phyloP scores from a whole-genome alignment of 768 basidiomycete genomes.

The Aureoboletus auriporus region DNA sequence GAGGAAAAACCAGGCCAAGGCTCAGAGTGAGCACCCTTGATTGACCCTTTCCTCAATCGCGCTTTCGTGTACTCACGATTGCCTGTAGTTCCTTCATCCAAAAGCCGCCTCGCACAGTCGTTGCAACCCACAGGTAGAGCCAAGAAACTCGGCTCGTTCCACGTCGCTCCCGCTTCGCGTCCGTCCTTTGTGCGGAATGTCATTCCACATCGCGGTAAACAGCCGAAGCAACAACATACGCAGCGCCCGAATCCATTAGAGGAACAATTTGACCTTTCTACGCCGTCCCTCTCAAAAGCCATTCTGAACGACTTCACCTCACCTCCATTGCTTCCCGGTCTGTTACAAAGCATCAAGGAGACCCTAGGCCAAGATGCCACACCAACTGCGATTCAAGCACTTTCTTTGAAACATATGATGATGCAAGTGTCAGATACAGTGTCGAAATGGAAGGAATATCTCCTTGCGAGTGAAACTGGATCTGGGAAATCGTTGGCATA shows the following conservation, averaged over 20 bases:
- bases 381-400: constrained; percentile 78
- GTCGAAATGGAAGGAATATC: constrained; percentile 38
- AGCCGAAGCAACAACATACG: not conserved
- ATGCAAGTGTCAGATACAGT: constrained; percentile 29
- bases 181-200: constrained; percentile 14
- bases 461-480: constrained; percentile 87
- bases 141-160: constrained; percentile 24
- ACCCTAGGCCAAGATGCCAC: constrained; percentile 50
- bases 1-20: constrained; percentile 9
- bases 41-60: too few species aligned
- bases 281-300: constrained; percentile 15
- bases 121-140: constrained; percentile 25
- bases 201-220: constrained; percentile 16
- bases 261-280: constrained; percentile 36
- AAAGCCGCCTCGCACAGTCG: constrained; percentile 25
- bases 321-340: constrained; percentile 64
- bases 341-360: constrained; percentile 54
- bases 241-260: constrained; percentile 25
- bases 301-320: constrained; percentile 51
- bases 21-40: constrained; percentile 10
- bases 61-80: not conserved
- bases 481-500: constrained; percentile 92
- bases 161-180: constrained; percentile 19
- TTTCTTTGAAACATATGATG: constrained; percentile 66
- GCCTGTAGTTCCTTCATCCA: constrained; percentile 19